Evolutionary conservation across 768 basidiomycete genomes (phyloP).

Genomic region (Lactifluus piperatus): DNA sequence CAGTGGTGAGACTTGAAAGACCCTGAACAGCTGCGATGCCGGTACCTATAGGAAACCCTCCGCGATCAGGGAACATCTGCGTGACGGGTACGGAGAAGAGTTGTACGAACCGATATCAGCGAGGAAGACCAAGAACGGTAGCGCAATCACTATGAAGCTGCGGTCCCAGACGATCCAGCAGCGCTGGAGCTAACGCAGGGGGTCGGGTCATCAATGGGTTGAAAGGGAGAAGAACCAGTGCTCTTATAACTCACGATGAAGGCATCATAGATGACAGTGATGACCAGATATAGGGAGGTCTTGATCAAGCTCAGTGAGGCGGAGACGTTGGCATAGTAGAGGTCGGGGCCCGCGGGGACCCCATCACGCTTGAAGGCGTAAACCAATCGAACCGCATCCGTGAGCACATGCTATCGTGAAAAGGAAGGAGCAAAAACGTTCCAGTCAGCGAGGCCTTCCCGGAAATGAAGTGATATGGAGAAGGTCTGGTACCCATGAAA

Average conservation of each 20-base stretch:
- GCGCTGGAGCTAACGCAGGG: conserved; percentile 21
- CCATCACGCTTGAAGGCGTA: conserved; percentile 22
- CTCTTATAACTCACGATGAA: conserved; percentile 23
- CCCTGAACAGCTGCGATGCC: conserved; percentile 21
- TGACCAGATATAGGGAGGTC: conserved; percentile 21
- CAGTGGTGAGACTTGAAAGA: conserved; percentile 18
- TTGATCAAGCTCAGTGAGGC: conserved; percentile 23
- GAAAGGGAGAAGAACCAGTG: background rate
- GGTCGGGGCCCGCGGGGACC: conserved; percentile 13
- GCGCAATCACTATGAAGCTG: conserved; percentile 10
- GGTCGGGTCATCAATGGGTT: background rate
- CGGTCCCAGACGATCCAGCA: conserved; percentile 25
- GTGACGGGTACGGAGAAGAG: background rate
- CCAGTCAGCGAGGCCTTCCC: background rate
- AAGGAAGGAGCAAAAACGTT: background rate
- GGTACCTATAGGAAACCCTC: conserved; percentile 16
- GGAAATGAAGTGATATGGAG: background rate
- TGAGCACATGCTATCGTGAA: conserved; percentile 23
- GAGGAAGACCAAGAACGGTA: conserved; percentile 24
- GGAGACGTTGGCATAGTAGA: conserved; percentile 21
- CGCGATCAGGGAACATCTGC: background rate
- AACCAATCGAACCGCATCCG: conserved; percentile 23
- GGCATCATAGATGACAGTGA: conserved; percentile 24
- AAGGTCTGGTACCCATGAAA: conserved; percentile 18
- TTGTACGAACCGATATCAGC: conserved; percentile 25